Percentiles rank a stretch among this genome's conserved stretches.
Conservation (phyloP, 805 yeast species). For the Yamadazyma ubonensis region DNA sequence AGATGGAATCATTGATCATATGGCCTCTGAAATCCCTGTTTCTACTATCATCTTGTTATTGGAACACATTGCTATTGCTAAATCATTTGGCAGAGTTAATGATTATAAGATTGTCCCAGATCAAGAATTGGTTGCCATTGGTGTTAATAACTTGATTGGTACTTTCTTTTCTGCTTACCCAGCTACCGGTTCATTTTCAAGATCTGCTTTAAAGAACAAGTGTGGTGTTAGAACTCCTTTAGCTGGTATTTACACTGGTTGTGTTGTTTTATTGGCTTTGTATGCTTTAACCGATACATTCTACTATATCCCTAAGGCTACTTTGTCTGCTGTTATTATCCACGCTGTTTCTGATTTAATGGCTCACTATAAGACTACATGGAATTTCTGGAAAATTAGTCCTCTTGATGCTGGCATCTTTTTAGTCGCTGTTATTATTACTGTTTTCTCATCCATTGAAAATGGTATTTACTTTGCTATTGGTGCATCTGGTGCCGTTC, state of each 20-base stretch:
- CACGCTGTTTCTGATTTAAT: slow-evolving; percentile 90
- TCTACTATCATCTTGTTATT: slow-evolving; percentile 77
- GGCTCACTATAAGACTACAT: slow-evolving; percentile 64
- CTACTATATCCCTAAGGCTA: slow-evolving; percentile 87
- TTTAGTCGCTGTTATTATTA: slow-evolving; percentile 66
- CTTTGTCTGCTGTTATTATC: slow-evolving; percentile 82
- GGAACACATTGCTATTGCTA: slow-evolving; percentile 92
- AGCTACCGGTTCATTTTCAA: slow-evolving; percentile 92
- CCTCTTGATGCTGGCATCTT: slow-evolving; percentile 78
- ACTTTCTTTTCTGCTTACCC: slow-evolving; percentile 93
- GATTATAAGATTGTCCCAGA: slow-evolving; percentile 90
- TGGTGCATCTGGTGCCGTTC: slow-evolving; percentile 73
- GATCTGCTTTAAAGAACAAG: slow-evolving; percentile 91
- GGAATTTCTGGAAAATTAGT: slow-evolving; percentile 65
- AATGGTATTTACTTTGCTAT: slow-evolving; percentile 89
- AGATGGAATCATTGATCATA: slow-evolving; percentile 50
- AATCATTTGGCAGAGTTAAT: slow-evolving; percentile 89
- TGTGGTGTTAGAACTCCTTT: slow-evolving; percentile 95
- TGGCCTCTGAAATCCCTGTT: slow-evolving; percentile 83
- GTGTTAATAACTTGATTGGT: slow-evolving; percentile 85
- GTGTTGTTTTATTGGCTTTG: slow-evolving; percentile 81
- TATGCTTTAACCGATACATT: slow-evolving; percentile 82
- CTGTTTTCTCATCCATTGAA: slow-evolving; percentile 79
- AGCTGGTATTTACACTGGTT: slow-evolving; percentile 89
- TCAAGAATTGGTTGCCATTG: slow-evolving; percentile 92